Evolutionary conservation across 352 stramenopile genomes (phyloP), one percentile per base, ranked within the genome.

Genomic region (Pseudoperonospora humuli): DNA sequence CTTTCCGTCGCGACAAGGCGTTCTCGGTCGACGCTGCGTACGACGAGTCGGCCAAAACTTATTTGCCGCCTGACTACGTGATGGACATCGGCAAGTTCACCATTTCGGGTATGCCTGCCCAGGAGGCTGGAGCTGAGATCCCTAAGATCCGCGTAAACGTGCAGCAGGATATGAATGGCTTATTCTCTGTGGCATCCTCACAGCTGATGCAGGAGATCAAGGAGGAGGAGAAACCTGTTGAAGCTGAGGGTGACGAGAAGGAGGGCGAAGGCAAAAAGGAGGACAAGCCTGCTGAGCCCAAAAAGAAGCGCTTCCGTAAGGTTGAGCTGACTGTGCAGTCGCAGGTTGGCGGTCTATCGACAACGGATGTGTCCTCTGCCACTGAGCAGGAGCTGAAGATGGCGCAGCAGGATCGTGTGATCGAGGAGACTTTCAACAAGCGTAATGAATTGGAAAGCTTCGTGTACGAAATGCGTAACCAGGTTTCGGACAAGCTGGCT

Each of bases 371-470:
- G 42, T 49, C 40, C 18, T 59, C 66, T 2, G 75, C 77, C 23
- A 83, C 80, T 25, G 90, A 97, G 64, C 72, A 87, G 44, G 95
- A 98, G 72, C 80, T 97, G 10, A 76, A 84, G 34, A 98, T 98
- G 94, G 83, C 93, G 14, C 87, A 97, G 65, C 77, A 96, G 64
- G 95, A 99, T 65, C 86, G 93, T 45, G 70, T 98, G 25, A 93
- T 98, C 14, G 68, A 87, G 35, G 95, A 99, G 69, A 99, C 96
- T 18, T 84, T 94, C 42, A 97, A 99, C 76, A 99, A 97, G 75
- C 82, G 95, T 52, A 99, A 99, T 68, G 96, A 99, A 62, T 78
- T 99, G 21, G 97, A 99, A 66, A 96, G 86, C 31, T 99, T 99
- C 66, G 96, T 99, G 61, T 99, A 99, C 74, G 85, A 95, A 61